Conservation (phyloP, 2,329 filamentous ascomycete genomes). For the Aspergillus tanneri region DNA sequence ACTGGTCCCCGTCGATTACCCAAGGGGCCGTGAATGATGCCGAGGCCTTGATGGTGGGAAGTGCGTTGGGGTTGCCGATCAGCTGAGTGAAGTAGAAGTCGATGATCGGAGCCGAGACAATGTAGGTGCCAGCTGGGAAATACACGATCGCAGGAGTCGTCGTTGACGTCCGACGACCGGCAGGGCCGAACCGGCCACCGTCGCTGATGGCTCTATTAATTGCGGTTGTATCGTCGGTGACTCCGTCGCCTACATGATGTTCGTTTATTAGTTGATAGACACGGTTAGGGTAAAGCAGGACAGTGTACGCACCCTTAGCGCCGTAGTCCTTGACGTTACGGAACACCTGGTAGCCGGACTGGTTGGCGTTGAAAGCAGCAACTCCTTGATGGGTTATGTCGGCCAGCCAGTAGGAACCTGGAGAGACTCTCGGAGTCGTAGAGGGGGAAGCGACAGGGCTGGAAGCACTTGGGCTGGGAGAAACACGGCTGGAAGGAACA, state of each 20-base stretch:
- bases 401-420: slow-evolving; percentile 33
- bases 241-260: slow-evolving; percentile 40
- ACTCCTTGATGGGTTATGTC: slow-evolving; percentile 35
- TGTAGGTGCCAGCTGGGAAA: slow-evolving; percentile 59
- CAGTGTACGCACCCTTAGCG: slow-evolving; percentile 24
- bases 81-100: slow-evolving; percentile 65
- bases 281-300: no score
- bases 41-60: slow-evolving; percentile 56
- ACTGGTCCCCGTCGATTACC: slow-evolving; percentile 58
- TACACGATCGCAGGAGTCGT: slow-evolving; percentile 58
- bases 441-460: no score
- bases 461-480: no score
- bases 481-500: no score
- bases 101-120: slow-evolving; percentile 57
- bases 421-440: no score
- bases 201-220: slow-evolving; percentile 51
- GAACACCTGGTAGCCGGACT: slow-evolving; percentile 27
- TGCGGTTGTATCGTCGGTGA: slow-evolving; percentile 57
- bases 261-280: no score
- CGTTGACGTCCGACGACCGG: slow-evolving; percentile 46
- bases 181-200: slow-evolving; percentile 48
- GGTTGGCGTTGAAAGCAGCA: slow-evolving; percentile 29
- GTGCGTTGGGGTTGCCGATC: slow-evolving; percentile 58
- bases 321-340: slow-evolving; percentile 36
- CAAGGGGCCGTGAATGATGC: slow-evolving; percentile 56